These are phyloP conservation scores for Vitis vinifera DNA, from an alignment of 164 flowering plant species.

Conservation along the genomic window ASM3070453v1 NC_081823.1:8251001-8251500, in stretches of 20 bases:
- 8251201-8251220: conserved; percentile 82
- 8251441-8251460: conserved; percentile 9
- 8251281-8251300: conserved; percentile 59
- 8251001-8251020: conserved; percentile 27
- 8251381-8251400: conserved; percentile 17
- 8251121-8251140: conserved; percentile 78
- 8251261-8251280: conserved; percentile 66
- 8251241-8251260: conserved; percentile 65
- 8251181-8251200: conserved; percentile 71
- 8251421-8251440: conserved; percentile 22
- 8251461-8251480: background rate
- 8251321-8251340: conserved; percentile 57
- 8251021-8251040: conserved; percentile 35
- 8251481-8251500: background rate
- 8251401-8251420: conserved; percentile 30
- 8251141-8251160: conserved; percentile 42
- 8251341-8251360: conserved; percentile 44
- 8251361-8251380: background rate
- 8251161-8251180: conserved; percentile 64
- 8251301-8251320: conserved; percentile 56
- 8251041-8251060: conserved; percentile 12
- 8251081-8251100: conserved; percentile 71
- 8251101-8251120: conserved; percentile 63
- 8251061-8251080: conserved; percentile 38
- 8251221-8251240: conserved; percentile 74